Evolutionary conservation across 768 basidiomycete species (phyloP), one percentile per base, ranked within the genome.

Genomic region (Galerina sulciceps): DNA sequence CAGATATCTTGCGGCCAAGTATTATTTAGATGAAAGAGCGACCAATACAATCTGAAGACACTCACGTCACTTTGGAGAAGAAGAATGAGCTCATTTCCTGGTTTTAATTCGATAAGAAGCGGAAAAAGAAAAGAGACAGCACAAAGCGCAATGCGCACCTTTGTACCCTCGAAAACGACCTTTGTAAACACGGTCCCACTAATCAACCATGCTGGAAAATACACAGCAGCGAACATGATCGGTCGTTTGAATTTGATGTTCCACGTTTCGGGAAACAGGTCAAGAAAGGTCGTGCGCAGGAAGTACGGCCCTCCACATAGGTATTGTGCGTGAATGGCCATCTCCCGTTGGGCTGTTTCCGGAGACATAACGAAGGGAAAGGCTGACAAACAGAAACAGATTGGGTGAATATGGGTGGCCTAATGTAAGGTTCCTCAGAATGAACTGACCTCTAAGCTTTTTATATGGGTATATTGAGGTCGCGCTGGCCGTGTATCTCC

Each of bases 181-280:
- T n/a, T 26, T 18, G 31, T 13, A 11, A 15, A 18, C 9, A 53
- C 18, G 17, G 15, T n/a, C 20, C 57, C 57, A 1, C 42, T 15
- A n/a, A 51, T 37, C 18, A 45, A 8, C 57, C 57, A 58, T 23
- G 49, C 43, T 3, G 57, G 50, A 52, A 58, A 45, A 17, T 58
- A 58, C 1, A 51, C 40, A 10, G 57, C 49, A 26, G 41, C 22
- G 3, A 58, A 31, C 13, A 17, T n/a, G n/a, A 37, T 20, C 8
- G 57, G 57, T 4, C 50, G 42, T 37, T 58, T 56, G 55, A 26
- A 26, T 10, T 45, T 51, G 37, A 38, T 35, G 15, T 49, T 9
- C 34, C 34, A 49, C 15, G 17, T 49, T 8, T 41, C 18, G 31
- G 26, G 26, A 44, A 22, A 37, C 23, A 40, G 17, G 43, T 23